Percentiles rank a stretch among this genome's conserved stretches.
Conservation (phyloP, 73 alveolate species). For the Tetrahymena elliotti region DNA sequence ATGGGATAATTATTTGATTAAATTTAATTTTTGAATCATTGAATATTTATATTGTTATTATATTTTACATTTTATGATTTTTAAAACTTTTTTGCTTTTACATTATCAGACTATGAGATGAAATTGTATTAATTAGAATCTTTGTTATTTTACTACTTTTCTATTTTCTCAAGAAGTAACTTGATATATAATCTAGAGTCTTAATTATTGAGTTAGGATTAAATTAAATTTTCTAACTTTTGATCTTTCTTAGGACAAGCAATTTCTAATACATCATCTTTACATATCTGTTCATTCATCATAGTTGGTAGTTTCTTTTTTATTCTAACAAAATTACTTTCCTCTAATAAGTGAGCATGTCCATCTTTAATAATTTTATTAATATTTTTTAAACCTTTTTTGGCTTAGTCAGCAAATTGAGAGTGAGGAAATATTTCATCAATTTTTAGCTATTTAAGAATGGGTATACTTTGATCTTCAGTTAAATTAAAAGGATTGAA, state of each 20-base stretch:
- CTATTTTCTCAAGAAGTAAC: background rate
- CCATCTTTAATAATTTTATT: background rate
- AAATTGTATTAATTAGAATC: background rate
- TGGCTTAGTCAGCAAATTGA: background rate
- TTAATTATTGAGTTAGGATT: background rate
- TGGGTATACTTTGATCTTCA: background rate
- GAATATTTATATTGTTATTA: too few relatives aligned
- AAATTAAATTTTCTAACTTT: background rate
- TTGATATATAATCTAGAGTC: background rate
- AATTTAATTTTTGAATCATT: background rate
- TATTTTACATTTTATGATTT: background rate
- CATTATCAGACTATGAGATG: background rate
- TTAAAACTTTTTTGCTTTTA: background rate
- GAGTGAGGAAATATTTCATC: background rate
- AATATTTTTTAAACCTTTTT: background rate
- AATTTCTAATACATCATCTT: background rate
- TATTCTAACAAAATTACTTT: background rate
- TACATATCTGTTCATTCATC: background rate
- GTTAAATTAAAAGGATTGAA: background rate
- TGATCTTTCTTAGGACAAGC: background rate
- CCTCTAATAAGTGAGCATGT: background rate
- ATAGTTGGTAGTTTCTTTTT: background rate
- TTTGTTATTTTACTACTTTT: background rate
- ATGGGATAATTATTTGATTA: too few relatives aligned
- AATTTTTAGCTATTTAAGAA: background rate